phyloP scores from a whole-genome alignment of 2,329 filamentous ascomycete species.

The Microsporum canis region DNA sequence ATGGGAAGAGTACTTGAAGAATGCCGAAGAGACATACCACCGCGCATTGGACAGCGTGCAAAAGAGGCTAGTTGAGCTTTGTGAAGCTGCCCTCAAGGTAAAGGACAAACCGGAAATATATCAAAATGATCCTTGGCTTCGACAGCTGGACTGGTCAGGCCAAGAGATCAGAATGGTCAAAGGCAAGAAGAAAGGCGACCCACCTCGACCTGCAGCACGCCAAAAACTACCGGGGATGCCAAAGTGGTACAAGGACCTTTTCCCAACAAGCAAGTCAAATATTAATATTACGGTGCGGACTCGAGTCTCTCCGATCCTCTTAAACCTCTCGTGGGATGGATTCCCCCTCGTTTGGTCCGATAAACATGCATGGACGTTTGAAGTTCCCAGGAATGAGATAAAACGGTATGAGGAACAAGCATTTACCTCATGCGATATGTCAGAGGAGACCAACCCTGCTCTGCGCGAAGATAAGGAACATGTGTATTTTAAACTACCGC shows the following conservation, averaged over 20 bases:
- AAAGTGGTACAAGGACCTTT: slow-evolving; percentile 90
- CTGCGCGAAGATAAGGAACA: slow-evolving; percentile 56
- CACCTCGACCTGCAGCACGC: slow-evolving; percentile 61
- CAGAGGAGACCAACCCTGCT: slow-evolving; percentile 49
- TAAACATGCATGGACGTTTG: slow-evolving; percentile 85
- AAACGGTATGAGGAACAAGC: slow-evolving; percentile 58
- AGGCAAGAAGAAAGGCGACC: slow-evolving; percentile 74
- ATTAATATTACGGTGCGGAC: slow-evolving; percentile 79
- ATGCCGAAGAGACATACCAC: slow-evolving; percentile 75
- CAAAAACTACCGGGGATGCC: slow-evolving; percentile 96
- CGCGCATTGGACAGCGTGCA: slow-evolving; percentile 65
- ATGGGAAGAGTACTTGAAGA: slow-evolving; percentile 76
- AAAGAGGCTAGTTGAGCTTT: slow-evolving; percentile 59
- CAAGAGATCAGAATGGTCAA: slow-evolving; percentile 88
- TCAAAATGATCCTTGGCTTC: slow-evolving; percentile 75
- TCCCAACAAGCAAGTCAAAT: slow-evolving; percentile 50
- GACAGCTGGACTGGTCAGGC: slow-evolving; percentile 88
- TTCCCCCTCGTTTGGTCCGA: slow-evolving; percentile 89
- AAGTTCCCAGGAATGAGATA: slow-evolving; percentile 53
- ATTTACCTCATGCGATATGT: slow-evolving; percentile 63
- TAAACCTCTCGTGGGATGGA: slow-evolving; percentile 79
- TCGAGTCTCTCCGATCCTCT: slow-evolving; percentile 70
- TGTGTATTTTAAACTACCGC: slow-evolving; percentile 83
- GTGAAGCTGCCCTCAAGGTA: slow-evolving; percentile 63
- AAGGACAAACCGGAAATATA: slow-evolving; percentile 61